Evolutionary conservation across 1,284 basidiomycete species (phyloP).

Genomic region (Kwoniella shivajii): DNA sequence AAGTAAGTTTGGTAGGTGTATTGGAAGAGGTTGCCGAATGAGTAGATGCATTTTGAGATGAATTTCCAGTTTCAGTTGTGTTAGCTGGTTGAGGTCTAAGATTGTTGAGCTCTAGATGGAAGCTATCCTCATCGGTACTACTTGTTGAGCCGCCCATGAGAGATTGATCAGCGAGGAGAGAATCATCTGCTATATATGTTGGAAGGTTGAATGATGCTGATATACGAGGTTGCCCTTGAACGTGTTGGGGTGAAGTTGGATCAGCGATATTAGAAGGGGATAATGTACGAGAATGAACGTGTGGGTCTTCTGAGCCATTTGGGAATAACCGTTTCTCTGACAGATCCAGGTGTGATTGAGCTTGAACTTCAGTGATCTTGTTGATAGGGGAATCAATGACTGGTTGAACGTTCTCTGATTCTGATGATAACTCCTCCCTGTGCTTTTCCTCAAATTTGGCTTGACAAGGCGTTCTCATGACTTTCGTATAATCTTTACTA

Average conservation of each 20-base stretch:
- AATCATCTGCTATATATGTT: constrained; percentile 9
- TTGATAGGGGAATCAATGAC: too few relatives aligned
- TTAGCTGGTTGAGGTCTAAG: constrained; percentile 6
- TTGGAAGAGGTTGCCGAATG: not conserved
- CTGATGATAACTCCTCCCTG: too few relatives aligned
- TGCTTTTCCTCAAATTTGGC: not conserved
- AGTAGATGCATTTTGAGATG: not conserved
- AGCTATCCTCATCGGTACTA: constrained; percentile 16
- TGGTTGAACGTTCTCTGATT: not conserved
- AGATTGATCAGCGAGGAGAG: constrained; percentile 19
- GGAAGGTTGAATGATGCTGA: constrained; percentile 20
- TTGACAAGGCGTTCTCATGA: not conserved
- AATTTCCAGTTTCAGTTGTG: not conserved
- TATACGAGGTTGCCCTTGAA: constrained; percentile 7
- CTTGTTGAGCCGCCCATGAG: constrained; percentile 13
- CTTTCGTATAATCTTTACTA: not conserved
- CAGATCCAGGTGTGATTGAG: too few relatives aligned
- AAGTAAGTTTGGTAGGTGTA: not conserved
- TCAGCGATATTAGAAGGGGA: too few relatives aligned
- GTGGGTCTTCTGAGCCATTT: too few relatives aligned
- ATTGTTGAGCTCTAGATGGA: constrained; percentile 12
- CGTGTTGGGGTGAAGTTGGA: not conserved
- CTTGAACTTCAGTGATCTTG: too few relatives aligned
- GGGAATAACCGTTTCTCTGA: too few relatives aligned
- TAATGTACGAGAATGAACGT: too few relatives aligned